Conservation (phyloP, 345 rosid genomes). For the Trapa bicornis region DNA sequence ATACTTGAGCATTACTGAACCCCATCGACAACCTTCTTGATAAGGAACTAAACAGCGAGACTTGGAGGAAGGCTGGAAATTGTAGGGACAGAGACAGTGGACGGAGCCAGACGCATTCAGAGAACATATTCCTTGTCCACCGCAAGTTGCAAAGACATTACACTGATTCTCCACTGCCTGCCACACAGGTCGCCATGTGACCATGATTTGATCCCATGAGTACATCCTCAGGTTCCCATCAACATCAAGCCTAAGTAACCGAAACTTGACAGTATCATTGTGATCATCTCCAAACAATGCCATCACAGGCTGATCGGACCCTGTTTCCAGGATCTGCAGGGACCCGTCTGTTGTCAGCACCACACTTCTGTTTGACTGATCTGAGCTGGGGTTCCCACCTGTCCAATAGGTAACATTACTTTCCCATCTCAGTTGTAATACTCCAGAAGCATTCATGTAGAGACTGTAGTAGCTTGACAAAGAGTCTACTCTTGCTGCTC, state of each 20-base stretch:
- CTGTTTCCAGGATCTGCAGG: constrained; percentile 32
- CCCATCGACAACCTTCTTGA: constrained; percentile 28
- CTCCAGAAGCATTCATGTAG: constrained; percentile 37
- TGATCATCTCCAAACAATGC: constrained; percentile 66
- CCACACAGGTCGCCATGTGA: constrained; percentile 69
- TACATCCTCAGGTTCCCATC: constrained; percentile 81
- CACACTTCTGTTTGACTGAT: constrained; percentile 26
- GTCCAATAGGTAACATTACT: constrained; percentile 47
- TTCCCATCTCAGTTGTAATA: constrained; percentile 61
- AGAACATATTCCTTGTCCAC: constrained; percentile 49
- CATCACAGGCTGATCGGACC: constrained; percentile 30
- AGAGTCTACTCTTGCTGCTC: constrained; percentile 47
- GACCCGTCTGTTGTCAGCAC: constrained; percentile 51
- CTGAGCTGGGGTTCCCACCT: constrained; percentile 22
- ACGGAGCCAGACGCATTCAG: constrained; percentile 34
- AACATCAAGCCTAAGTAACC: constrained; percentile 57
- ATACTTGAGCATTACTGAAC: constrained; percentile 29
- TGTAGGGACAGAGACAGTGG: constrained; percentile 46
- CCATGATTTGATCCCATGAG: constrained; percentile 41
- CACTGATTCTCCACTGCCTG: constrained; percentile 87
- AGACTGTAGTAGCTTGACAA: constrained; percentile 70
- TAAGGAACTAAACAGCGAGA: constrained; percentile 40
- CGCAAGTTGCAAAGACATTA: constrained; percentile 69
- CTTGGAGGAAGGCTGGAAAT: constrained; percentile 15
- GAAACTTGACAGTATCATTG: constrained; percentile 37